phyloP scores from a whole-genome alignment of 257 asterid species.

The Parsonsia alboflavescens region DNA sequence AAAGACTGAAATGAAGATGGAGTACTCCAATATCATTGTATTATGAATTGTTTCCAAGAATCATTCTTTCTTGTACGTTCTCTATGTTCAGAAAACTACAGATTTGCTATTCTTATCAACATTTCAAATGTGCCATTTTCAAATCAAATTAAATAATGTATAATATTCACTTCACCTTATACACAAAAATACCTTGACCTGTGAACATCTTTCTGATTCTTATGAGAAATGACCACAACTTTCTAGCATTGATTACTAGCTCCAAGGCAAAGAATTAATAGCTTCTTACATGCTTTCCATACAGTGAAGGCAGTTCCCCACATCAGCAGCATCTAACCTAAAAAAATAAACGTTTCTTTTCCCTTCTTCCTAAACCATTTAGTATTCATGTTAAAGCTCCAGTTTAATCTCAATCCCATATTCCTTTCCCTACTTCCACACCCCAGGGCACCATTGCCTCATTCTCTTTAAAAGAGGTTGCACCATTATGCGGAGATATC shows the following conservation, averaged over 20 bases:
- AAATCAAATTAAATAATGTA: not conserved
- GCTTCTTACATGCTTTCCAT: not conserved
- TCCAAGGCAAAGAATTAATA: too few species aligned
- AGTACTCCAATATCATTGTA: not conserved
- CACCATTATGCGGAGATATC: not conserved
- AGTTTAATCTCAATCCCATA: too few species aligned
- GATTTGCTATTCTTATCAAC: not conserved
- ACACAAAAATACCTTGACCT: not conserved
- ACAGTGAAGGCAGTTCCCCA: not conserved
- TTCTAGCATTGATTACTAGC: not conserved
- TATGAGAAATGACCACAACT: not conserved
- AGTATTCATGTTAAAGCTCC: too few species aligned
- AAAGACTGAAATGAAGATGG: not conserved
- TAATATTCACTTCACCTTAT: not conserved
- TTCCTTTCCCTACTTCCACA: not conserved
- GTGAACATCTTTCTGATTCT: not conserved
- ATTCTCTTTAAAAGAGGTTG: not conserved
- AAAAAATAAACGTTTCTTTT: too few species aligned
- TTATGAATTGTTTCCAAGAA: not conserved
- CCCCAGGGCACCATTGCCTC: not conserved
- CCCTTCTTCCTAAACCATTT: too few species aligned
- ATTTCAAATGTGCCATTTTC: not conserved
- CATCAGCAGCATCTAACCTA: not conserved
- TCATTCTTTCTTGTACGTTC: not conserved
- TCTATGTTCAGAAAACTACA: not conserved